Base-by-base conservation (phyloP, 2,329 filamentous ascomycete species). In the Curvularia spicifera region DNA sequence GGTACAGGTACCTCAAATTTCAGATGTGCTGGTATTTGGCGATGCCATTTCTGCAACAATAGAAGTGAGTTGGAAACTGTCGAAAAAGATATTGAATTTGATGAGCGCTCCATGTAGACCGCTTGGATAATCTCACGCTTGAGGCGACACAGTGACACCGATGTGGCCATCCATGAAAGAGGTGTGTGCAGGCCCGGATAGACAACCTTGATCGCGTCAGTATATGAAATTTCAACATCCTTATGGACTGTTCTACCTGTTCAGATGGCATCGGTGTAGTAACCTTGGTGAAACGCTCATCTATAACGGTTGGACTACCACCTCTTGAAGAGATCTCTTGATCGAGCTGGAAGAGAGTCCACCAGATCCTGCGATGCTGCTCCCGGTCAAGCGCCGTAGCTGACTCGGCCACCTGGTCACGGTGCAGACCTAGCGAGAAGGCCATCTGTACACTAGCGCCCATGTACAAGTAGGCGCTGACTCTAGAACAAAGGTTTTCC, bases 341-440 rank as follows among this genome's bases (percentile, higher is more conserved):
- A 39, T 77, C 75, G 3, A 77, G 72, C 0, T 62, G 68, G 44
- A 72, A 76, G 9, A 77, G 50, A 8, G 75, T 75, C 74, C 74
- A 77, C 75, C 75, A 77, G 44, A 77, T 72, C 13, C 75, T 67
- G 7, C 75, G 69, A 48, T 74, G 71, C 35, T 72, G 72, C 37
- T 76, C 73, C 28, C 70, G 67, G 29, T 76, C 73, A 53, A 73
- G 59, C 7, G 65, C 55, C 6, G 61, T 63, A 4, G 66, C 69
- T 5, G 67, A 68, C 10, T 69, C 66, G 0, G 72, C 68, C n/a
- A 72, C 33, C 42, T 75, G 71, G 33, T 77, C 72, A 7, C 73
- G 71, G 60, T 77, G 74, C 18, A 77, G 51, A 26, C 75, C 75
- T 6, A 77, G 65, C 12, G 75, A 73, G 50, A 71, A 77, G 0